phyloP scores from a whole-genome alignment of 345 rosid species.

The Syzygium aqueum region DNA sequence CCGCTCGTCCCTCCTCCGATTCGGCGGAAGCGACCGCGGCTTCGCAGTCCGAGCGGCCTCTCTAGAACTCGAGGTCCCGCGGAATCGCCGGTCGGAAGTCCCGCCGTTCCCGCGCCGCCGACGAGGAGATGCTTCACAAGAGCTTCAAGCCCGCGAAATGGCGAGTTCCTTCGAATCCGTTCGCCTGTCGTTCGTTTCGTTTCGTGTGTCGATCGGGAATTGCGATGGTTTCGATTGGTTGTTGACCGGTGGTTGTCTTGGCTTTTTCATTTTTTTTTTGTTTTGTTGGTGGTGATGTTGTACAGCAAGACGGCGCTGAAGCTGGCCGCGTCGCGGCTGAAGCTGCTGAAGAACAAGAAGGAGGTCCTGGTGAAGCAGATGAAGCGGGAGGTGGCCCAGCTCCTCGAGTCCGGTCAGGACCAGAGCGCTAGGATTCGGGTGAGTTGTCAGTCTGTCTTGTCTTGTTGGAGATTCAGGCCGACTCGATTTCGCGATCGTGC shows the following conservation, averaged over 20 bases:
- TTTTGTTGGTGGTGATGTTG: neutral
- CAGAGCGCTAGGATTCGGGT: slow-evolving; percentile 86
- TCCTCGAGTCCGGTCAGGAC: slow-evolving; percentile 77
- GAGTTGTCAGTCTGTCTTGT: neutral
- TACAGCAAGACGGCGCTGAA: slow-evolving; percentile 74
- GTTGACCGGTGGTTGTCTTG: neutral
- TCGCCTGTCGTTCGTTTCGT: no score
- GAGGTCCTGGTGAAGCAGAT: slow-evolving; percentile 55
- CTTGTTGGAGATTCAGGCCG: neutral
- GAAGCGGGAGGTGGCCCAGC: slow-evolving; percentile 67
- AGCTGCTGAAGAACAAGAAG: slow-evolving; percentile 67
- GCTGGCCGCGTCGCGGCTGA: slow-evolving; percentile 66
- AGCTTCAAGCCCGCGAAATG: slow-evolving; percentile 95
- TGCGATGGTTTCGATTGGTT: neutral
- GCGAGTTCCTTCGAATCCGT: slow-evolving; percentile 6
- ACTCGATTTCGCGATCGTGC: neutral
- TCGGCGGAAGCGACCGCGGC: neutral
- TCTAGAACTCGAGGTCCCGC: neutral
- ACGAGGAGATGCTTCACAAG: slow-evolving; percentile 45
- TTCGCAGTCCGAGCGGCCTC: no score
- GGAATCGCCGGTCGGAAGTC: neutral
- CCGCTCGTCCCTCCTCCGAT: neutral
- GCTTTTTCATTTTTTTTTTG: neutral
- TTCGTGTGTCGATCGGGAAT: neutral
- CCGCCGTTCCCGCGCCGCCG: neutral